Evolutionary conservation across 495 filamentous ascomycete genomes (phyloP).

Genomic region (Tuber brumale): DNA sequence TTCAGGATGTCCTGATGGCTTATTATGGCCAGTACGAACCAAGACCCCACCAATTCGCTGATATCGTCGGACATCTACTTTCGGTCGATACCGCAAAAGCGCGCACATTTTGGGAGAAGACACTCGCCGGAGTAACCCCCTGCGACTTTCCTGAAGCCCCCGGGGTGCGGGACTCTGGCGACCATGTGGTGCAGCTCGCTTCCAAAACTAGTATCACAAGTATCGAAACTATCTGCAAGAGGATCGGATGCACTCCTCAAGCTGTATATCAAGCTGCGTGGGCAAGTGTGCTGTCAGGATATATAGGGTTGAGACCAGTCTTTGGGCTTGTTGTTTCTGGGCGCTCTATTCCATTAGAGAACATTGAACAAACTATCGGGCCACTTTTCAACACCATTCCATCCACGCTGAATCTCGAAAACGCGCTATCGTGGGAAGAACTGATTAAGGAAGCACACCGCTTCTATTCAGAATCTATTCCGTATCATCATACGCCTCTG

Average conservation of each 20-base stretch:
- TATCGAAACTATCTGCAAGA: constrained; percentile 48
- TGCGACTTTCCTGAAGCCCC: constrained; percentile 39
- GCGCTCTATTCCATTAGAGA: constrained; percentile 58
- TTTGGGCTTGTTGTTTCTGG: constrained; percentile 68
- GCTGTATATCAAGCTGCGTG: constrained; percentile 66
- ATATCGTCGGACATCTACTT: constrained; percentile 47
- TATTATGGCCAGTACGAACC: constrained; percentile 40
- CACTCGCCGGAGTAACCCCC: constrained; percentile 47
- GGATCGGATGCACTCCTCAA: constrained; percentile 66
- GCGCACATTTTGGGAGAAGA: constrained; percentile 60
- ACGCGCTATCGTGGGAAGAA: constrained; percentile 49
- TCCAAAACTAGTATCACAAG: constrained; percentile 31
- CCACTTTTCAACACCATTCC: constrained; percentile 90
- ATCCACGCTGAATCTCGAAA: constrained; percentile 50
- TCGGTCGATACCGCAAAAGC: constrained; percentile 50
- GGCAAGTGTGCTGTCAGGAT: constrained; percentile 51
- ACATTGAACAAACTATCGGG: constrained; percentile 64
- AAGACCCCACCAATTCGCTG: constrained; percentile 37
- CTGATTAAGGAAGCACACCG: constrained; percentile 54
- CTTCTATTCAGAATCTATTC: constrained; percentile 54
- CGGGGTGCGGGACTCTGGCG: neutral
- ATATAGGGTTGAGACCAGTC: constrained; percentile 44
- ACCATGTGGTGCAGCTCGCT: constrained; percentile 25
- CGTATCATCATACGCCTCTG: constrained; percentile 65
- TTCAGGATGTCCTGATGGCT: constrained; percentile 50